phyloP scores from a whole-genome alignment of 805 yeast genomes.

The Candida arabinofermentans region DNA sequence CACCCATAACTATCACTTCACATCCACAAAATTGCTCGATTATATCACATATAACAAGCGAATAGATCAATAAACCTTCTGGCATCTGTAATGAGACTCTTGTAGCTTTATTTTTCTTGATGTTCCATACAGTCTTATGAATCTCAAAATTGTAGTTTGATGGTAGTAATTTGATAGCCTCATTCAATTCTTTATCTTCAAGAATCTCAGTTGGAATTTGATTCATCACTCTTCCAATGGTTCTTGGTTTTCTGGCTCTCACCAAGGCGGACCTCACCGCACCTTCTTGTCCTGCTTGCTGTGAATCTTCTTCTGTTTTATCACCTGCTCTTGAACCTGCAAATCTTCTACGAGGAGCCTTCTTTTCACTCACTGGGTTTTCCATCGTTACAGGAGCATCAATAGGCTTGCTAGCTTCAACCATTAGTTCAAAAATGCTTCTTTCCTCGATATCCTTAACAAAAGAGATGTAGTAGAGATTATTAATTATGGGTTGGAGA shows the following conservation, averaged over 20 bases:
- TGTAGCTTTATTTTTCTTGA: slow-evolving; percentile 65
- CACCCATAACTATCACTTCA: slow-evolving; percentile 95
- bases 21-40: slow-evolving; percentile 85
- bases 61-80: slow-evolving; percentile 86
- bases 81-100: slow-evolving; percentile 97
- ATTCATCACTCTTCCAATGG: slow-evolving; percentile 61
- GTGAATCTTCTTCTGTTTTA: not conserved
- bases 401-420: slow-evolving; percentile 2
- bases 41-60: slow-evolving; percentile 87
- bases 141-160: slow-evolving; percentile 93
- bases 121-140: slow-evolving; percentile 94
- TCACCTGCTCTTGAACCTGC: slow-evolving; percentile 23
- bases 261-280: slow-evolving; percentile 12
- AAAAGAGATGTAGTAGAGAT: too few species aligned
- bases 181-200: slow-evolving; percentile 75
- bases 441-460: too few species aligned
- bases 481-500: too few species aligned
- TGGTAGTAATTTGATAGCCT: slow-evolving; percentile 78
- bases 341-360: slow-evolving; percentile 23
- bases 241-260: slow-evolving; percentile 26
- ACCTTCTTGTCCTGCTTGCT: slow-evolving; percentile 1
- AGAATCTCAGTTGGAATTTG: slow-evolving; percentile 88
- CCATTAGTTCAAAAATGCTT: too few species aligned
- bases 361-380: slow-evolving; percentile 1
- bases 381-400: not conserved